Evolutionary conservation across 1,284 basidiomycete species (phyloP).

Genomic region (Nidula niveotomentosa): DNA sequence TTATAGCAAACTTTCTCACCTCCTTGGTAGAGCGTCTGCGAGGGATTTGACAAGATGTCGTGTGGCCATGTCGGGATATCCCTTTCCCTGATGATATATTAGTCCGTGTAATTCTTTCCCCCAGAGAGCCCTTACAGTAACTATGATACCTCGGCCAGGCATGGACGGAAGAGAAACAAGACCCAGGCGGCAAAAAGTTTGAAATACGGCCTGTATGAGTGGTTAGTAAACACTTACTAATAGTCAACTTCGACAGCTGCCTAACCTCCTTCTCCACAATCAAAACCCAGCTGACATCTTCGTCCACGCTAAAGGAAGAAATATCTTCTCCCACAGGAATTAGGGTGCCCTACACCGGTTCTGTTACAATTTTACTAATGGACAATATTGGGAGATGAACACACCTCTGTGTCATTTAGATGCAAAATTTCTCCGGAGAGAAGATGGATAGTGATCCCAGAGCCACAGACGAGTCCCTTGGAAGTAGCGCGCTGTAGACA

Average conservation of each 20-base stretch:
- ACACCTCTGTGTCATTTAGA: constrained; percentile 58
- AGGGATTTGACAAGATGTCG: constrained; percentile 77
- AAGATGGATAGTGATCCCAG: constrained; percentile 57
- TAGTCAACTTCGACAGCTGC: background rate
- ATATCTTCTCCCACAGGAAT: constrained; percentile 80
- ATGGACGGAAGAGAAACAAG: constrained; percentile 47
- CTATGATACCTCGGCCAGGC: constrained; percentile 63
- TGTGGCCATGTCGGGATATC: constrained; percentile 91
- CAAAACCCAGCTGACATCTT: constrained; percentile 72
- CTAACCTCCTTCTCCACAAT: constrained; percentile 90
- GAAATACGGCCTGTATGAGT: constrained; percentile 76
- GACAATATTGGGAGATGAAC: constrained; percentile 1
- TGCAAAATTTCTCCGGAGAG: constrained; percentile 51
- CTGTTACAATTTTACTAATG: background rate
- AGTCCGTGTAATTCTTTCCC: background rate
- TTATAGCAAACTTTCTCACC: constrained; percentile 13
- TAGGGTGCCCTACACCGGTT: constrained; percentile 54
- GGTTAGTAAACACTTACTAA: constrained; percentile 3
- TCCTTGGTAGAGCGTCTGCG: constrained; percentile 58
- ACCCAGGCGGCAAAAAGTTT: constrained; percentile 66
- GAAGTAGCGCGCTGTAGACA: constrained; percentile 72
- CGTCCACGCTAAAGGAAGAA: constrained; percentile 48
- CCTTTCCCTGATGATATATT: constrained; percentile 71
- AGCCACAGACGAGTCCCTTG: constrained; percentile 83
- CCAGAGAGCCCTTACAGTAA: constrained; percentile 51